A percentile compares a stretch with the other conserved stretches of the same genome.
Conservation (phyloP, 768 basidiomycete genomes). For the Mycena filopes region DNA sequence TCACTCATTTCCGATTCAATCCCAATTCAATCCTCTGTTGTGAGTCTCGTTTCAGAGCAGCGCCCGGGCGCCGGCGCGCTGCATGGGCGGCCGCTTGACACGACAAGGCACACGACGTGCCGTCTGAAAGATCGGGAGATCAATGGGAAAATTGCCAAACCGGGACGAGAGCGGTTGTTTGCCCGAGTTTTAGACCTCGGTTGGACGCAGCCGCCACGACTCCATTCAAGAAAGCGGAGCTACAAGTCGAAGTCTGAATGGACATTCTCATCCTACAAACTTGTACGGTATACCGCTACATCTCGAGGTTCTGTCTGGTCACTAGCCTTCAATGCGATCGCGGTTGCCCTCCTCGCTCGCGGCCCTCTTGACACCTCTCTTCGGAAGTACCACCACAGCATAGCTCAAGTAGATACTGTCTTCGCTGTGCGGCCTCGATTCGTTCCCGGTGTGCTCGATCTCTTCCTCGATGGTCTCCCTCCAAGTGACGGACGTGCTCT, state of each 20-base stretch:
- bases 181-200: not conserved
- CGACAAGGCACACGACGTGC: no score
- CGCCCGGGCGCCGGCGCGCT: no score
- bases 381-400: slow-evolving; percentile 16
- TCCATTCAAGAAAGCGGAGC: no score
- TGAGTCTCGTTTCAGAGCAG: not conserved
- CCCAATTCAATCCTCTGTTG: not conserved
- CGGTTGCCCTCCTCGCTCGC: slow-evolving; percentile 3
- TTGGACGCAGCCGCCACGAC: no score
- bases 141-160: slow-evolving; percentile 11
- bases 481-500: slow-evolving; percentile 3
- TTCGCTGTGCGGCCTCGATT: slow-evolving; percentile 12
- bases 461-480: slow-evolving; percentile 1
- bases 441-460: slow-evolving; percentile 15
- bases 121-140: no score
- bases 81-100: no score
- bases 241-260: no score
- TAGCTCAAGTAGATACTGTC: slow-evolving; percentile 23
- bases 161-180: slow-evolving; percentile 20
- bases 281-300: no score
- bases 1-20: no score
- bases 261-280: no score
- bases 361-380: slow-evolving; percentile 14
- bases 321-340: no score
- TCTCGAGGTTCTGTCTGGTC: no score